These are phyloP conservation scores for Scheffersomyces stambukii DNA, from an alignment of 1,139 yeast genomes.

Conservation along the genomic window DNA sequence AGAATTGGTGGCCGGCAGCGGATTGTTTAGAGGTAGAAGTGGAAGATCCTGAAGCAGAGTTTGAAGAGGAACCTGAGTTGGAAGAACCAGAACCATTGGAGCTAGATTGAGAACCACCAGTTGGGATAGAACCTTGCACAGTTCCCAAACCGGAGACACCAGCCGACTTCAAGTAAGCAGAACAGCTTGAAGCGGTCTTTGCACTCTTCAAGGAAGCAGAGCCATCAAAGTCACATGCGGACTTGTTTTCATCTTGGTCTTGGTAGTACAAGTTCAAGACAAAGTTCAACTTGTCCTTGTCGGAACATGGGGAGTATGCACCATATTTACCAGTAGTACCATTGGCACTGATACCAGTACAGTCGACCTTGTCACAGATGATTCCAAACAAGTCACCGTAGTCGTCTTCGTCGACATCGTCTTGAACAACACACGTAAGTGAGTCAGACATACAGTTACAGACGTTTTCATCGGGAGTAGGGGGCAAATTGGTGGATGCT, in stretches of 20 bases:
- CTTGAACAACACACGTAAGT: slow-evolving; percentile 47
- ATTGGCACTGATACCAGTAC: slow-evolving; percentile 53
- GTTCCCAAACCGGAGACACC: slow-evolving; percentile 39
- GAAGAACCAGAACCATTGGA: slow-evolving; percentile 17
- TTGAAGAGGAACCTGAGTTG: slow-evolving; percentile 11
- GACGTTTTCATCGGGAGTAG: slow-evolving; percentile 58
- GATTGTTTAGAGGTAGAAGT: slow-evolving; percentile 13
- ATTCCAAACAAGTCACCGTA: slow-evolving; percentile 51
- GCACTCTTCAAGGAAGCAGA: slow-evolving; percentile 48
- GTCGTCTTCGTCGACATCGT: slow-evolving; percentile 39
- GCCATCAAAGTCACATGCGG: slow-evolving; percentile 69
- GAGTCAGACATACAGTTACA: slow-evolving; percentile 55
- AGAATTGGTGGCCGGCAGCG: slow-evolving; percentile 12
- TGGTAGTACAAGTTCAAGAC: slow-evolving; percentile 57
- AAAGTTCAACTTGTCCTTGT: slow-evolving; percentile 59
- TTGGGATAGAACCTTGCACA: slow-evolving; percentile 26
- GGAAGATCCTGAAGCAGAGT: slow-evolving; percentile 11
- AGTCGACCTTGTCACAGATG: slow-evolving; percentile 48
- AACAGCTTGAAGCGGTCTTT: slow-evolving; percentile 52
- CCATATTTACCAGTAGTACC: slow-evolving; percentile 63
- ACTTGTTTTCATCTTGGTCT: slow-evolving; percentile 34
- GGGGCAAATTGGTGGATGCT: slow-evolving; percentile 57
- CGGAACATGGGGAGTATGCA: slow-evolving; percentile 54
- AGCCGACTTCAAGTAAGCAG: slow-evolving; percentile 38
- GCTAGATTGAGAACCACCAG: slow-evolving; percentile 22